Conservation (phyloP, 2,329 filamentous ascomycete species). For the Hymenoscyphus fraxineus region DNA sequence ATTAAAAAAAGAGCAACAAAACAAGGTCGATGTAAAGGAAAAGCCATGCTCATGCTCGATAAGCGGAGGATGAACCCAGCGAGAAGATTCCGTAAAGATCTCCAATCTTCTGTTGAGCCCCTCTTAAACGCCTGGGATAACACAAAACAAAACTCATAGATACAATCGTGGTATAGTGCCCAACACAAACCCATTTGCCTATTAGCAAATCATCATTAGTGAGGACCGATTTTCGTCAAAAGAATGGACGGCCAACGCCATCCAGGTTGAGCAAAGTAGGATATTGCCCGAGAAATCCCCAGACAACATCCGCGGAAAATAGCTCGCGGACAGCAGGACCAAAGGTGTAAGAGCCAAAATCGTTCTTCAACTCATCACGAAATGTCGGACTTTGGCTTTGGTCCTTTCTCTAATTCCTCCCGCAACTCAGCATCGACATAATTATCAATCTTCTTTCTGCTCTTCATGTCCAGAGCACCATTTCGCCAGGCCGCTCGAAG, state of each 20-base stretch:
- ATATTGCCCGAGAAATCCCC: slow-evolving; percentile 6
- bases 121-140: slow-evolving; percentile 32
- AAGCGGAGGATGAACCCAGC: slow-evolving; percentile 21
- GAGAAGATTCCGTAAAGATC: slow-evolving; percentile 28
- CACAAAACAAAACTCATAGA: slow-evolving; percentile 31
- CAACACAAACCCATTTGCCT: slow-evolving; percentile 21
- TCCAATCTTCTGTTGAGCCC: slow-evolving; percentile 33
- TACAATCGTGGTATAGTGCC: slow-evolving; percentile 30
- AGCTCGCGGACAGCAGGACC: slow-evolving; percentile 13
- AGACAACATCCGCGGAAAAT: background rate
- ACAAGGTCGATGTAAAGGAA: slow-evolving; percentile 15
- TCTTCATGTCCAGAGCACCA: slow-evolving; percentile 51
- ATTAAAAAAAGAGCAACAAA: slow-evolving; percentile 27
- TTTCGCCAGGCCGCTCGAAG: slow-evolving; percentile 51
- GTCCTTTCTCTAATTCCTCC: slow-evolving; percentile 45
- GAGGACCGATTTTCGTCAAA: slow-evolving; percentile 6
- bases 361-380: slow-evolving; percentile 17
- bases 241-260: slow-evolving; percentile 14
- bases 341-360: slow-evolving; percentile 10
- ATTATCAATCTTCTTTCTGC: slow-evolving; percentile 52
- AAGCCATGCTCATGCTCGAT: slow-evolving; percentile 26
- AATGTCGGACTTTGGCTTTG: slow-evolving; percentile 24
- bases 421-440: slow-evolving; percentile 49
- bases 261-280: slow-evolving; percentile 7
- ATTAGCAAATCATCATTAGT: slow-evolving; percentile 19